Base-by-base conservation (phyloP, 2,329 filamentous ascomycete genomes). In the Diaporthe sp. region DNA sequence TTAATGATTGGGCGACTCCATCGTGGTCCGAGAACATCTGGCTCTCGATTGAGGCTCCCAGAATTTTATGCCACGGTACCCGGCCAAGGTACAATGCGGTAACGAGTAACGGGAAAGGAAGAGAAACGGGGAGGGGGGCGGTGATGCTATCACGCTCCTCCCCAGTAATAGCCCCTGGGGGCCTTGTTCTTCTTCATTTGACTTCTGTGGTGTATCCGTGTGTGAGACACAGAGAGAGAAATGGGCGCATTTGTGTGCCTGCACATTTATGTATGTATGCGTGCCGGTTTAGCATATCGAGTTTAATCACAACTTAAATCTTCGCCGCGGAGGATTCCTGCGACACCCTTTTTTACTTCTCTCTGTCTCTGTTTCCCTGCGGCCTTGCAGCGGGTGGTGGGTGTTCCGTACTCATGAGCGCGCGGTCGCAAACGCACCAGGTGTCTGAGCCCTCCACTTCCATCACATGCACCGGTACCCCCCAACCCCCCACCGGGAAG, bases 221-320 rank as follows among this genome's bases (percentile, higher is more conserved):
- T 12, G 42, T n/a, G 39, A 25, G 9, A 19, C 9, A 19, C 39
- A 34, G 8, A 19, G 59, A 19, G 59, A 17, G 25, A 46, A 17
- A 37, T 4, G 2, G 28, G 9, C 39, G 25, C 17, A 3, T n/a
- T 58, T 37, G 61, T 34, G 44, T 15, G 10, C 19, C 42, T 19
- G 19, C 42, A 28, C 22, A 49, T 55, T 15, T 19, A 46, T 51
- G 44, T 13, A 34, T 53, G 25, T 37, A 37, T 17, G 65, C 46
- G 22, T 69, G 22, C 46, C 46, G 46, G 46, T 68, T 68, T 42
- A 55, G 65, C 65, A 69, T 55, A 55, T 55, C 49, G 49, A 69
- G 49, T 69, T 69, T 55, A 69, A 69, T 69, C 46, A 68, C 46
- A 53, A 51, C 15, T 68, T 39, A 37, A 55, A 55, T 49, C 65